These are phyloP conservation scores for Akanthomyces uredinophilus DNA, from an alignment of 2,329 filamentous ascomycete genomes.

Conservation along the genomic window DNA sequence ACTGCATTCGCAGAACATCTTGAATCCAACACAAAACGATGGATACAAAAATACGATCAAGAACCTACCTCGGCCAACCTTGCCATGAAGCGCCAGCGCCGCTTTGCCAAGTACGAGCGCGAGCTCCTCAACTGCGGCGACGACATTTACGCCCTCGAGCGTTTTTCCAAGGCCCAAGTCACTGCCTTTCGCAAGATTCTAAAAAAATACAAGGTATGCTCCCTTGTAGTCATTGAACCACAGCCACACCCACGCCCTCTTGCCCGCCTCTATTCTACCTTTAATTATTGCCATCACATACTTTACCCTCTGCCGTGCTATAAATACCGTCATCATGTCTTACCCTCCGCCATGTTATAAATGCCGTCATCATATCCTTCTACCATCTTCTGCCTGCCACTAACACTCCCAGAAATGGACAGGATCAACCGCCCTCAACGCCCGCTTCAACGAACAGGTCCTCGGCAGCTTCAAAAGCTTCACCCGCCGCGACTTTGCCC, in stretches of 20 bases:
- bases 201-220: constrained; percentile 70
- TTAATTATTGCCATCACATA: too few relatives aligned
- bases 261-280: too few relatives aligned
- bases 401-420: constrained; percentile 65
- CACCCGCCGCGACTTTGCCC: constrained; percentile 58
- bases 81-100: constrained; percentile 42
- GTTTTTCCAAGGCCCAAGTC: constrained; percentile 69
- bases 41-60: constrained; percentile 40
- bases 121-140: constrained; percentile 56
- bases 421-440: constrained; percentile 58
- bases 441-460: constrained; percentile 62
- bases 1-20: constrained; percentile 38
- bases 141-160: constrained; percentile 64
- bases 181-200: constrained; percentile 76
- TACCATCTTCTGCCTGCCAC: background rate
- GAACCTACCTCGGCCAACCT: constrained; percentile 25
- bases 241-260: background rate
- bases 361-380: too few relatives aligned
- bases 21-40: constrained; percentile 41
- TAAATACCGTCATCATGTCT: background rate
- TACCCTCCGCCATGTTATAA: too few relatives aligned
- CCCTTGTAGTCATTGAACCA: background rate
- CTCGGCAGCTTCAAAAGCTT: constrained; percentile 66
- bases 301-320: background rate
- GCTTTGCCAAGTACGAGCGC: constrained; percentile 49